Conservation (phyloP, 148 eudicot genomes). For the Rheum nobile region DNA sequence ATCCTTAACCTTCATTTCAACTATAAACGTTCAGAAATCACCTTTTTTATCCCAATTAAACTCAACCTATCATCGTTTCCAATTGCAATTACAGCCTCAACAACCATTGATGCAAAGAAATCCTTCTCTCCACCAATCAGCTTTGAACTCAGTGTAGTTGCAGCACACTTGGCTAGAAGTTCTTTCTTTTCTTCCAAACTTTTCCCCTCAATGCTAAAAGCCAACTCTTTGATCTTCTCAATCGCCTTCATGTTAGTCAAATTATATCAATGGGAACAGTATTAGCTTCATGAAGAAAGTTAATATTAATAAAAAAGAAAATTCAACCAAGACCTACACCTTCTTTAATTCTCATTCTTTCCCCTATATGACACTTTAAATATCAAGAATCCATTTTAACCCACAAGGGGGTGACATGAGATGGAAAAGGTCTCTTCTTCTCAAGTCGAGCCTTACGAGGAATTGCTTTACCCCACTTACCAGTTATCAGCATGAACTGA, state of each 20-base stretch:
- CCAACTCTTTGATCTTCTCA: constrained; percentile 79
- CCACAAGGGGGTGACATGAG: neutral
- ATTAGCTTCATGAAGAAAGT: neutral
- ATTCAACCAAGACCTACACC: neutral
- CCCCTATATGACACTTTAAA: neutral
- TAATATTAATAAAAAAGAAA: neutral
- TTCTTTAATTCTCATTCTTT: neutral
- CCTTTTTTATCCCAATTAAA: constrained; percentile 94
- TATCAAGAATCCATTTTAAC: neutral
- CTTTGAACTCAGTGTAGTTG: constrained; percentile 84
- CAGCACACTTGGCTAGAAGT: constrained; percentile 89
- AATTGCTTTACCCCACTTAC: neutral
- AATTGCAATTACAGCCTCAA: constrained; percentile 81
- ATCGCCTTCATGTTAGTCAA: constrained; percentile 39
- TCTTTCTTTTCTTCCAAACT: constrained; percentile 79
- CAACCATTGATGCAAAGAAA: constrained; percentile 92
- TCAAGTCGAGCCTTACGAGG: neutral
- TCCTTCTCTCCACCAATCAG: constrained; percentile 96
- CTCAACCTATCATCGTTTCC: constrained; percentile 77
- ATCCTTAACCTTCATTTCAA: neutral
- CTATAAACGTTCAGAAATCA: constrained; percentile 11
- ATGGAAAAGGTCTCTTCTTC: neutral
- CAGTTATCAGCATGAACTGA: neutral
- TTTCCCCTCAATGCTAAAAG: constrained; percentile 85
- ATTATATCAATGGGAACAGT: neutral